These are phyloP conservation scores for Russula sp. DNA, from an alignment of 768 basidiomycete genomes.

Conservation along the genomic window DNA sequence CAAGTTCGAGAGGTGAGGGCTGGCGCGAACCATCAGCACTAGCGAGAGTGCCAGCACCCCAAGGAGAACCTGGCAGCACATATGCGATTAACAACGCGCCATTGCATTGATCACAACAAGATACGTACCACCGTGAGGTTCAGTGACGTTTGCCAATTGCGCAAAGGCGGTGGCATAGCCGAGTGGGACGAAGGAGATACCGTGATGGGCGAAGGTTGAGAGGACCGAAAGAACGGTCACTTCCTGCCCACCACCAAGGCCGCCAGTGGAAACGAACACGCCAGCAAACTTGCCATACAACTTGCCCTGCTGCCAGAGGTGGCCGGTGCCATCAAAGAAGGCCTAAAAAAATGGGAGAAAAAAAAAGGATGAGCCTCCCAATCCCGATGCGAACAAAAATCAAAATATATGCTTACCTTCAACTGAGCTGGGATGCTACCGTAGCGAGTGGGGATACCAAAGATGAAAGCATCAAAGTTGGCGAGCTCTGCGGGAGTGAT, in stretches of 20 bases:
- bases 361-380: too few species aligned
- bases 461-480: constrained; percentile 62
- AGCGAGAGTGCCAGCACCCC: constrained; percentile 66
- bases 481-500: constrained; percentile 47
- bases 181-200: constrained; percentile 63
- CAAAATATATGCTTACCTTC: constrained; percentile 42
- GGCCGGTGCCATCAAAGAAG: constrained; percentile 73
- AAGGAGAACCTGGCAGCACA: constrained; percentile 50
- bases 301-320: constrained; percentile 50
- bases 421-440: constrained; percentile 76
- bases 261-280: constrained; percentile 64
- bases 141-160: constrained; percentile 36
- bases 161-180: constrained; percentile 51
- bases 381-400: neutral
- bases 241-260: constrained; percentile 80
- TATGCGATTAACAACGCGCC: neutral
- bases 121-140: constrained; percentile 52
- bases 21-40: constrained; percentile 39
- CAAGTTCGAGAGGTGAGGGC: constrained; percentile 43
- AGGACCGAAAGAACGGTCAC: constrained; percentile 44
- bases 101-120: neutral
- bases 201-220: constrained; percentile 63
- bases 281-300: constrained; percentile 71
- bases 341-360: constrained; percentile 30
- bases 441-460: constrained; percentile 76